These are phyloP conservation scores for Medicago arabica DNA, from an alignment of 306 rosid species.

Conservation along the genomic window DNA sequence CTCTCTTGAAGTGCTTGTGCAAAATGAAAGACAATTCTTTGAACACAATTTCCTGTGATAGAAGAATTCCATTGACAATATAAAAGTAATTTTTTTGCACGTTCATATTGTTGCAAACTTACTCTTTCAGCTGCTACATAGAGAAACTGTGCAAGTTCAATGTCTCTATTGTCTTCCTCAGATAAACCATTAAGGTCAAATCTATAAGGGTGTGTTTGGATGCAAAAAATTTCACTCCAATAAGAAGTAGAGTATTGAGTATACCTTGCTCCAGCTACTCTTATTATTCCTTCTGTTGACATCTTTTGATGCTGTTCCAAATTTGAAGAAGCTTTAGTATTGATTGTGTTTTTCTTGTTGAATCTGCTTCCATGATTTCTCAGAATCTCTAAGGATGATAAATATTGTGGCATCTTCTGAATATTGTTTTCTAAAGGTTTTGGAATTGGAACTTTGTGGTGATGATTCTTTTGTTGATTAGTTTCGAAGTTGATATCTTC, in stretches of 20 bases:
- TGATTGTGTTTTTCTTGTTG: constrained; percentile 46
- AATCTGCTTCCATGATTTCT: constrained; percentile 53
- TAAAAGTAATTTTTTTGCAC: constrained; percentile 63
- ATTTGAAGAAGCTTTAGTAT: constrained; percentile 10
- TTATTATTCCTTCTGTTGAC: constrained; percentile 71
- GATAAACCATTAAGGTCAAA: constrained; percentile 52
- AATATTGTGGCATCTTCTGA: constrained; percentile 34
- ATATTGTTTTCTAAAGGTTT: constrained; percentile 32
- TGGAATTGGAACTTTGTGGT: background rate
- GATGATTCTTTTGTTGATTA: constrained; percentile 24
- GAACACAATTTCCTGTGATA: constrained; percentile 44
- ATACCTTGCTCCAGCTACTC: constrained; percentile 79
- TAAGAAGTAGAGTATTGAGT: constrained; percentile 56
- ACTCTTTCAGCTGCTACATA: constrained; percentile 78
- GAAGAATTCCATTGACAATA: constrained; percentile 61
- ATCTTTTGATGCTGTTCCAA: constrained; percentile 34
- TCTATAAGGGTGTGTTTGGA: constrained; percentile 63
- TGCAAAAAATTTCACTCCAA: constrained; percentile 49
- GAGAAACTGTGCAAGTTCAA: constrained; percentile 74
- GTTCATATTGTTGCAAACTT: constrained; percentile 61
- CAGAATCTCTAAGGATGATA: constrained; percentile 61
- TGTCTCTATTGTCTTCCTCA: constrained; percentile 61
- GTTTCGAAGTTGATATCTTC: constrained; percentile 49
- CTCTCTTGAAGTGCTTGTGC: constrained; percentile 65
- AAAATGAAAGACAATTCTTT: constrained; percentile 61